A percentile compares a stretch with the other conserved stretches of the same genome.
Conservation (phyloP, 1,139 yeast genomes). For the Hyphopichia buzzinii region DNA sequence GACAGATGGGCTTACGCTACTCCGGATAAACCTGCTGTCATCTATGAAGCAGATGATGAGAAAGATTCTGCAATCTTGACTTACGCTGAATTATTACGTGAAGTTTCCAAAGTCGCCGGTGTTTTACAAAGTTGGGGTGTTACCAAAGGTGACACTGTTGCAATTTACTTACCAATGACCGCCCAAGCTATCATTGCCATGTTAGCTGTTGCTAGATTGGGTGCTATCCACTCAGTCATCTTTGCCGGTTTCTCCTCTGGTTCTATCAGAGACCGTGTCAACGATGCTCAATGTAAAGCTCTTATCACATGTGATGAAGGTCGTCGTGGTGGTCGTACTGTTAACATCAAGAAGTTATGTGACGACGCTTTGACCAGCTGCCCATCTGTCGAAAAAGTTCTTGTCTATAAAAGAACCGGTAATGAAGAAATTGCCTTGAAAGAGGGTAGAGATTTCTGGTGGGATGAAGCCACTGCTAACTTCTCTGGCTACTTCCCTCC, state of each 20-base stretch:
- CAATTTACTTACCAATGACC: constrained; percentile 95
- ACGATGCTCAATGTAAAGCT: constrained; percentile 84
- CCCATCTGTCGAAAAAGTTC: constrained; percentile 77
- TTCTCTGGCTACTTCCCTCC: constrained; percentile 87
- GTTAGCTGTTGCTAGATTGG: constrained; percentile 91
- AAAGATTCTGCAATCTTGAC: constrained; percentile 71
- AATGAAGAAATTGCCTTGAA: constrained; percentile 61
- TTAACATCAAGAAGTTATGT: constrained; percentile 87
- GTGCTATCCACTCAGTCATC: constrained; percentile 94
- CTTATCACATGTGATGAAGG: constrained; percentile 96
- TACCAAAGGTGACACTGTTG: constrained; percentile 91
- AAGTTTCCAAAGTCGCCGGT: constrained; percentile 87
- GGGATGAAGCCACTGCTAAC: constrained; percentile 84
- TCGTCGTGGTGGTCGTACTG: constrained; percentile 92
- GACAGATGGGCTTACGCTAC: constrained; percentile 89
- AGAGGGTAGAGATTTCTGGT: constrained; percentile 87
- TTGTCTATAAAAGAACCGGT: constrained; percentile 88
- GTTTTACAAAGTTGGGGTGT: constrained; percentile 86
- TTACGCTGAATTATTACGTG: constrained; percentile 80
- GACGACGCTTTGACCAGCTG: constrained; percentile 85
- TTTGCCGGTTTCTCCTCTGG: constrained; percentile 98
- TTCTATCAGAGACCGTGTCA: constrained; percentile 85
- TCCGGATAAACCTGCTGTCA: constrained; percentile 86
- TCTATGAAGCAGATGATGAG: constrained; percentile 95
- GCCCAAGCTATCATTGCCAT: constrained; percentile 93